phyloP scores from a whole-genome alignment of 352 stramenopile species.

The Phytopythium ostracodes region DNA sequence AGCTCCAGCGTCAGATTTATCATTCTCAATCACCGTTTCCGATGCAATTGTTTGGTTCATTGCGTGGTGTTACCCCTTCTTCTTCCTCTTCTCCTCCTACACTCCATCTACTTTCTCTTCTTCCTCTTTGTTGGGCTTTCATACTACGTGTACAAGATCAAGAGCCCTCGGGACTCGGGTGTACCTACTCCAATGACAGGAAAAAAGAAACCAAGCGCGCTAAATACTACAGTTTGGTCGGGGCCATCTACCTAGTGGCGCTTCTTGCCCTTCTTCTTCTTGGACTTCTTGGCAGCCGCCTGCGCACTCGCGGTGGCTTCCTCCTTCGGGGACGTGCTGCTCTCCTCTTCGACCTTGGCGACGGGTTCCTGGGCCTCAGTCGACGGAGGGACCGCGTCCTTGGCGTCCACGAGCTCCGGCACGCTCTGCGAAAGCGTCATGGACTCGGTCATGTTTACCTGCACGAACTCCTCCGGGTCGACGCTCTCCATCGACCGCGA shows the following conservation, averaged over 20 bases:
- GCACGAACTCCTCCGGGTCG: slow-evolving; percentile 64
- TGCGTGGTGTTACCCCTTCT: not conserved
- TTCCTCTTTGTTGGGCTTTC: not conserved
- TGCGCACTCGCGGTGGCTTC: slow-evolving; percentile 12
- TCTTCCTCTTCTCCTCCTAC: not conserved
- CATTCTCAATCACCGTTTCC: not conserved
- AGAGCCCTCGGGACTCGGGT: not conserved
- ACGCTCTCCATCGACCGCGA: slow-evolving; percentile 40
- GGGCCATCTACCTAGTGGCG: slow-evolving; percentile 17
- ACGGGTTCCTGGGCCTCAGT: slow-evolving; percentile 13
- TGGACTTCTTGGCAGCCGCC: slow-evolving; percentile 45
- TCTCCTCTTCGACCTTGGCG: slow-evolving; percentile 17
- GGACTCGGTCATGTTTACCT: slow-evolving; percentile 54
- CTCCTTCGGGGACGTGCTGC: slow-evolving; percentile 17
- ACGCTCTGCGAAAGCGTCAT: slow-evolving; percentile 30
- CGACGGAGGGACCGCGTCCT: slow-evolving; percentile 13
- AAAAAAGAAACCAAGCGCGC: not conserved
- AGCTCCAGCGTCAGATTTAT: not conserved
- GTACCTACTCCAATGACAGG: not conserved
- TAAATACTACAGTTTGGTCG: slow-evolving; percentile 9
- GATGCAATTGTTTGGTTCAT: not conserved
- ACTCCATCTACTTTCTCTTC: not conserved
- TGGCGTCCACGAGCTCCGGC: slow-evolving; percentile 20
- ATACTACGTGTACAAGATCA: slow-evolving; percentile 6
- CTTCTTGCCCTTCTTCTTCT: slow-evolving; percentile 64